Base-by-base conservation (phyloP, 176 grass and related monocot genomes). In the Musa itinerans region DNA sequence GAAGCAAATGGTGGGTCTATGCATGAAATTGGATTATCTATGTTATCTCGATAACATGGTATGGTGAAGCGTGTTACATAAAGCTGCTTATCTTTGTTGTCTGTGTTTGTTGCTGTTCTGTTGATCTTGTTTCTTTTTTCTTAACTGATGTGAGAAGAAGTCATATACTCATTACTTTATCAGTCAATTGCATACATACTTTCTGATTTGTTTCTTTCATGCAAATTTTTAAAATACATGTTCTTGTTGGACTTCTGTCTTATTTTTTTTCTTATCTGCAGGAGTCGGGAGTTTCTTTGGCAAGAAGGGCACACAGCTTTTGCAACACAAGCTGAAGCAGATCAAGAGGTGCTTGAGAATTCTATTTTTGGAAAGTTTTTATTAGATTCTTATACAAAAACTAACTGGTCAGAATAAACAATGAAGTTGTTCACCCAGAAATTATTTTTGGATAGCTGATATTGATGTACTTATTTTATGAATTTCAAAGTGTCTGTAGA, bases 261-360 rank as follows among this genome's bases (percentile, higher is more conserved):
- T 25, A n/a, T 20, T 29, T 10, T 55, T 57, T 74, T 74, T 74
- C 13, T 76, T 64, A 63, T 51, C 58, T 76, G 64, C 78, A 97
- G 94, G 94, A 97, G 94, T 79, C 86, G 88, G 73, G 94, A 97
- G 64, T 97, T 97, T 89, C 88, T 97, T 53, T 93, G 94, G 94
- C 94, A 97, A 86, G 90, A 97, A 83, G 90, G 93, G 0, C 93
- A 97, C 79, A 97, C 93, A 81, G 93, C 90, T 82, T 97, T 90
- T 82, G 90, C 90, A 17, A 87, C 90, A 52, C 90, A 97, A 87
- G 93, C 85, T 80, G 93, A 97, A 80, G 90, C 94, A 76, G 94
- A 93, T 55, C 79, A 93, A 80, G 94, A 97, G 94, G 94, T 88
- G 85, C 10, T 49, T 25, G 24, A 19, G 71, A 65, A 19, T 68